Evolutionary conservation across 208 protist species (phyloP).

Genomic region (Angomonas desouzai): DNA sequence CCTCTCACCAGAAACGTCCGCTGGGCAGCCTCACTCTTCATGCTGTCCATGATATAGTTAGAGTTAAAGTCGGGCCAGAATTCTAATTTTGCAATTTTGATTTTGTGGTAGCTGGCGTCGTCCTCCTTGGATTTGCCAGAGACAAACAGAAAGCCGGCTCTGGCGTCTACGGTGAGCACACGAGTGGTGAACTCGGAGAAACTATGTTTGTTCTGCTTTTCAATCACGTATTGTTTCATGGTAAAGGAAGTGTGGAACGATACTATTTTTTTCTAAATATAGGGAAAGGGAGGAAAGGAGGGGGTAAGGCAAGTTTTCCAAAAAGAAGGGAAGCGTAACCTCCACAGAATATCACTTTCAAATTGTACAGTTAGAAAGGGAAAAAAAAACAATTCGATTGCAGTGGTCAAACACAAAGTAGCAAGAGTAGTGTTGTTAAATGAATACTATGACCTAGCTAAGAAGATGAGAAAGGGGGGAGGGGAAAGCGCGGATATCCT

Average conservation of each 20-base stretch:
- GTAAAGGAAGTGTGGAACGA: too few species aligned
- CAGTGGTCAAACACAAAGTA: too few species aligned
- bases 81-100: not conserved
- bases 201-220: slow-evolving; percentile 9
- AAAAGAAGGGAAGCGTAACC: too few species aligned
- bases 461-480: too few species aligned
- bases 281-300: slow-evolving; percentile 2
- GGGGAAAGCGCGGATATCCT: too few species aligned
- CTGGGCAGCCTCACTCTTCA: slow-evolving; percentile 2
- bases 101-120: not conserved
- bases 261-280: too few species aligned
- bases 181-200: not conserved
- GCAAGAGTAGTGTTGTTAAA: too few species aligned
- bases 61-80: slow-evolving; percentile 8
- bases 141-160: not conserved
- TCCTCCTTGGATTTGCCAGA: not conserved
- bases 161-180: slow-evolving; percentile 1
- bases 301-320: too few species aligned
- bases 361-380: too few species aligned
- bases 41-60: not conserved
- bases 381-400: too few species aligned
- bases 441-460: too few species aligned
- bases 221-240: slow-evolving; percentile 4
- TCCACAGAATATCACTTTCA: too few species aligned
- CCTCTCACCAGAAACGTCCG: not conserved